phyloP scores from a whole-genome alignment of 305 asterid genomes.

The Solanum hybrid region DNA sequence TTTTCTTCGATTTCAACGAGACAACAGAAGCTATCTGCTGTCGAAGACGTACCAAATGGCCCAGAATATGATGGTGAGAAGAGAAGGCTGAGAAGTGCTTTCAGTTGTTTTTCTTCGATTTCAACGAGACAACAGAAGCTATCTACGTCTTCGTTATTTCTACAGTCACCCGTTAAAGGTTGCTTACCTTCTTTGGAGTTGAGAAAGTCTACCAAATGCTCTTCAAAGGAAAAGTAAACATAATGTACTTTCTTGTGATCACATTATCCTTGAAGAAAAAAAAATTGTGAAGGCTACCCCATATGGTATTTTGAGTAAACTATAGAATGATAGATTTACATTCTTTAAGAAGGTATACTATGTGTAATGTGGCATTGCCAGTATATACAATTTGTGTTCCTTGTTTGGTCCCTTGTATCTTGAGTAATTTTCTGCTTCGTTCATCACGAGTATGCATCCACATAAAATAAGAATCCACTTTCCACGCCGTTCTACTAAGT shows the following conservation, averaged over 20 bases:
- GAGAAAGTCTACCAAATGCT: constrained; percentile 41
- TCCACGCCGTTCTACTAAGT: neutral
- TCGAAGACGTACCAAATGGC: constrained; percentile 45
- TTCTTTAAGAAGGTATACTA: constrained; percentile 17
- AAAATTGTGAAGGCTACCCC: constrained; percentile 3
- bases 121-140: constrained; percentile 69
- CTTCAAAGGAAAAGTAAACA: constrained; percentile 42
- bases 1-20: constrained; percentile 66
- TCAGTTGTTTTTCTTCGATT: constrained; percentile 62
- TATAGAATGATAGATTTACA: constrained; percentile 5
- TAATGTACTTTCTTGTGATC: neutral
- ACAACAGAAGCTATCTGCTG: constrained; percentile 64
- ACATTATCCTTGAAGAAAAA: neutral
- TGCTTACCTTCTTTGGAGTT: constrained; percentile 66
- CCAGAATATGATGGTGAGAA: constrained; percentile 46
- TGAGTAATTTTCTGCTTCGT: neutral
- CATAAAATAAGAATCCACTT: neutral
- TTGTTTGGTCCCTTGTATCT: neutral
- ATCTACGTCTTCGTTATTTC: constrained; percentile 57
- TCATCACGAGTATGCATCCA: neutral
- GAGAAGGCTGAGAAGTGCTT: constrained; percentile 51
- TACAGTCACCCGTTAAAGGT: constrained; percentile 71
- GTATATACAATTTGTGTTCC: neutral
- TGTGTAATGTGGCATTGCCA: constrained; percentile 4
- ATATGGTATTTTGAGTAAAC: constrained; percentile 5